Conservation (phyloP, 202 grass and related monocot genomes). For the Eragrostis tef region DNA sequence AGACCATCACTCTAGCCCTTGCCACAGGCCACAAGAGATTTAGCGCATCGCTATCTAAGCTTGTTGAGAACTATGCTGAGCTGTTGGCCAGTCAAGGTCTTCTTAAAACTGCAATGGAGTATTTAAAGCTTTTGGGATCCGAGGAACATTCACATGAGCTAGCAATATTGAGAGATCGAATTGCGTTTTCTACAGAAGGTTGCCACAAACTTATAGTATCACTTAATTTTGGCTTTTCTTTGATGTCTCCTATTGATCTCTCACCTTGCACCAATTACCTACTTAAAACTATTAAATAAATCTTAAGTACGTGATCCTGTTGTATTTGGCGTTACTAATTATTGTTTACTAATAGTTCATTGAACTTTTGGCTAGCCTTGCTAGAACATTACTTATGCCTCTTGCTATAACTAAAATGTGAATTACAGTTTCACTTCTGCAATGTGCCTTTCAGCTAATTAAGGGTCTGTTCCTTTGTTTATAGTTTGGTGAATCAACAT, state of each 20-base stretch:
- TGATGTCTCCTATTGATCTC: not conserved
- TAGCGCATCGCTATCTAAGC: slow-evolving; percentile 81
- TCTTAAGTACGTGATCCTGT: not conserved
- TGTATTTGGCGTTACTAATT: slow-evolving; percentile 13
- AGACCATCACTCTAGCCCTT: slow-evolving; percentile 89
- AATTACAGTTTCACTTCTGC: not conserved
- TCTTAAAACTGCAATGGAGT: slow-evolving; percentile 95
- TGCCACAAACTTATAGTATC: slow-evolving; percentile 26
- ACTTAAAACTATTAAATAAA: not conserved
- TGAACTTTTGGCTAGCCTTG: slow-evolving; percentile 27
- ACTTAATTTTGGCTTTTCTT: slow-evolving; percentile 29
- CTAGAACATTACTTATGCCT: not conserved
- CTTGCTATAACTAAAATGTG: not conserved
- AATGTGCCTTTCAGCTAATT: not conserved
- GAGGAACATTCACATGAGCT: slow-evolving; percentile 86
- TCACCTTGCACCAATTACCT: not conserved
- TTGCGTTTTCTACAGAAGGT: slow-evolving; percentile 74
- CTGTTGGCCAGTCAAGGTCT: slow-evolving; percentile 94
- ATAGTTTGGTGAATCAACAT: not conserved
- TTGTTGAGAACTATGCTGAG: slow-evolving; percentile 96
- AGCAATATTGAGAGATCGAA: slow-evolving; percentile 88
- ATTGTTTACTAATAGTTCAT: slow-evolving; percentile 15
- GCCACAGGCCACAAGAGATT: slow-evolving; percentile 89
- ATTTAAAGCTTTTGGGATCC: slow-evolving; percentile 88
- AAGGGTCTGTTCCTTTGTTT: not conserved